Evolutionary conservation across 192 early-diverging fungal genomes (phyloP), one percentile per base, ranked within the genome.

Genomic region (Backusella australiensis): DNA sequence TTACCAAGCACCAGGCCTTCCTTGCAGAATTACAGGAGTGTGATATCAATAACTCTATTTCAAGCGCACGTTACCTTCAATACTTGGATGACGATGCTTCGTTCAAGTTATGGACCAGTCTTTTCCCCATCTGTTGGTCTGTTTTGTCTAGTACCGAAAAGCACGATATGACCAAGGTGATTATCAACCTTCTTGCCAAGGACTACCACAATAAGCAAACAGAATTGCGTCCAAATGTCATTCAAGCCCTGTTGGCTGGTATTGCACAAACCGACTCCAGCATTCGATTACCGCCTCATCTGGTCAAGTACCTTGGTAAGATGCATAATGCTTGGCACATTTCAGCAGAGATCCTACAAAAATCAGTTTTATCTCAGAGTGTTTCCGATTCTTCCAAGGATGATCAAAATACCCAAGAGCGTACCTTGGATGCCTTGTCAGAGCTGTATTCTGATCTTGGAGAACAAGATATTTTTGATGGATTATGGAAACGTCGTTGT

Each of bases 401-500:
- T 21, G 94, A 97, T 69, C 94, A 96, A 65, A 94, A 93, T 53
- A 88, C 96, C 26, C 90, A 93, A 66, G 95, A 98, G 21, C 91
- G 91, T 39, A 95, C 94, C 4, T 83, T 98, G 79, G 97, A 99
- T 82, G 94, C 95, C 11, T 84, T 98, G 29, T 88, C 91, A 6
- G 96, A 96, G 56, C 80, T 99, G 11, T 98, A 98, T 78, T 78
- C 82, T 38, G 83, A 84, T 38, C 81, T 99, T n/a, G 88, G 89
- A n/a, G 97, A 99, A 67, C 87, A 92, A 32, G 96, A 98, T 81
- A 96, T 97, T 85, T 96, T 94, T 77, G 92, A 89, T 76, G 98
- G 98, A 21, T 82, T 95, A 6, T 97, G 96, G 97, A 87, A 95
- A 73, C 90, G 96, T 19, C 91, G 94, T 52, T 94, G 92, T 76